These are phyloP conservation scores for Glycine tomentella DNA, from an alignment of 306 rosid genomes.

Conservation along the genomic window DNA sequence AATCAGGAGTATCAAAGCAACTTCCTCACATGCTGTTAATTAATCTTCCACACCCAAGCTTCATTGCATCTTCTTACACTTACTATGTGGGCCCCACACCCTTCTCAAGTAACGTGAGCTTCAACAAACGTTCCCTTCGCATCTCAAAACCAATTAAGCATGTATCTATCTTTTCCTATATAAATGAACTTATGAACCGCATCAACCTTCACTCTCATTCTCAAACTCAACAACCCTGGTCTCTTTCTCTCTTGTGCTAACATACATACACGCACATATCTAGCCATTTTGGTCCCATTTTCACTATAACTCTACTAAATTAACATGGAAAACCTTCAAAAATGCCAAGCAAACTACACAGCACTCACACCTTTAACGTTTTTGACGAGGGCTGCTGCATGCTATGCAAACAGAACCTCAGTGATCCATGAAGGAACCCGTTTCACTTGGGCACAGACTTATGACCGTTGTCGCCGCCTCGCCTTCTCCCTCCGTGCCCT, in stretches of 20 bases:
- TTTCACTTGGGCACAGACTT: constrained; percentile 86
- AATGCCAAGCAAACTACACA: constrained; percentile 68
- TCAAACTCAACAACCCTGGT: not conserved
- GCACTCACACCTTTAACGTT: constrained; percentile 79
- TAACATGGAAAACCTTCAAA: constrained; percentile 66
- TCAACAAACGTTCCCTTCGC: not conserved
- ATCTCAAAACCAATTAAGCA: not conserved
- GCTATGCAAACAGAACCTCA: constrained; percentile 68
- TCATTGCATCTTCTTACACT: constrained; percentile 39
- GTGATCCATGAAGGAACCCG: constrained; percentile 63
- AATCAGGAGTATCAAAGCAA: not conserved
- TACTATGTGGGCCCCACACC: constrained; percentile 18
- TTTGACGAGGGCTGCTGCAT: constrained; percentile 68
- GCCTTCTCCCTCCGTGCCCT: constrained; percentile 84
- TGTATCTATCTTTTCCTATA: not conserved
- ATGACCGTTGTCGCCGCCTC: constrained; percentile 77
- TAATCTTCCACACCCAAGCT: constrained; percentile 39
- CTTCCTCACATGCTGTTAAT: not conserved
- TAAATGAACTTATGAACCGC: not conserved
- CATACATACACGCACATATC: not conserved
- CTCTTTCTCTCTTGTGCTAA: not conserved
- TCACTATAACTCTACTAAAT: too few relatives aligned
- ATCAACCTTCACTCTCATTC: constrained; percentile 11
- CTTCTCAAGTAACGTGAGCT: constrained; percentile 26
- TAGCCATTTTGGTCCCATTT: not conserved